Conservation (phyloP, 805 yeast genomes). For the Crinitomyces ghanaensis region DNA sequence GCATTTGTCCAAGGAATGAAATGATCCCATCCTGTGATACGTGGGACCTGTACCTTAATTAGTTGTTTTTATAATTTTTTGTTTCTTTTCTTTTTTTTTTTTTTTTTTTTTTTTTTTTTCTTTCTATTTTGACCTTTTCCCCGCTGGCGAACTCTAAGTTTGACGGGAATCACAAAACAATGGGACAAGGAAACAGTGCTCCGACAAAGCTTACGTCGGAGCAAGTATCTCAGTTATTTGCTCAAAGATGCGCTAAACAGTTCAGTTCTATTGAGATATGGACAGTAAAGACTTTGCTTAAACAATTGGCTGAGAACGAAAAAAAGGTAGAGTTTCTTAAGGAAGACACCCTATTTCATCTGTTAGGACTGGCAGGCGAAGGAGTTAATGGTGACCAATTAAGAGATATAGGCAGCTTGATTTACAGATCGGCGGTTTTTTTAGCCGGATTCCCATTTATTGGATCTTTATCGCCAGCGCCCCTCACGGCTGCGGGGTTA, state of each 20-base stretch:
- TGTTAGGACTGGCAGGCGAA: neutral
- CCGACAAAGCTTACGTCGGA: conserved; percentile 12
- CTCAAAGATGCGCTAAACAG: conserved; percentile 24
- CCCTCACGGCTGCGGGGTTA: conserved; percentile 31
- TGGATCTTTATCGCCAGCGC: conserved; percentile 22
- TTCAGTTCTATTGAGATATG: conserved; percentile 28
- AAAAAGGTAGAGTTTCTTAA: conserved; percentile 18
- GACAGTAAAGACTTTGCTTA: conserved; percentile 18
- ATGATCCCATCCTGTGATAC: no score
- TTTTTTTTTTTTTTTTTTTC: no score
- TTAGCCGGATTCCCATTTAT: conserved; percentile 43
- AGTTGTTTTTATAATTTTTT: no score
- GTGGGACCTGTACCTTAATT: no score
- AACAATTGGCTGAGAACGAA: conserved; percentile 14
- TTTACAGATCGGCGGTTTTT: conserved; percentile 33
- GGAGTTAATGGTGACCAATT: neutral
- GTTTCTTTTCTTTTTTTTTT: no score
- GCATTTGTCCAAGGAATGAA: no score
- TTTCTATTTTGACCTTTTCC: no score
- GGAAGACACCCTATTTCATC: conserved; percentile 16
- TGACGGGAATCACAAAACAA: no score
- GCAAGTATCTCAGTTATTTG: conserved; percentile 22
- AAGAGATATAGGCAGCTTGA: conserved; percentile 25
- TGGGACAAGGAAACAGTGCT: conserved; percentile 8
- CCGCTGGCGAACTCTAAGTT: no score